Evolutionary conservation across 352 stramenopile genomes (phyloP).

Genomic region (Pythium rishiriense): DNA sequence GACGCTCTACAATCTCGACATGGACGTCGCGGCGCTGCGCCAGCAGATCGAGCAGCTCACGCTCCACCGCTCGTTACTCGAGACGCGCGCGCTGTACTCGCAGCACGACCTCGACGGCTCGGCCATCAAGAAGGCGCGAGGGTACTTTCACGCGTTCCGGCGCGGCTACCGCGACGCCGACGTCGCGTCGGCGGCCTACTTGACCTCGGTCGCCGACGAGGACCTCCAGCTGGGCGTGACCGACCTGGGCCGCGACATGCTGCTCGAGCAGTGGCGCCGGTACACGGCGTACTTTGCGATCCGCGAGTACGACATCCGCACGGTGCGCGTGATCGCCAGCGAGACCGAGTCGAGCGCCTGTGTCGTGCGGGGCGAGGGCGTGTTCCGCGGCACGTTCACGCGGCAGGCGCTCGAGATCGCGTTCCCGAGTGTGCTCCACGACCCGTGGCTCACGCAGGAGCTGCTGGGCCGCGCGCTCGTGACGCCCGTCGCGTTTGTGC

Average conservation of each 20-base stretch:
- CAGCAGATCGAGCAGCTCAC: conserved; percentile 17
- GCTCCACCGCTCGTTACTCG: conserved; percentile 11
- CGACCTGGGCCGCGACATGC: conserved; percentile 11
- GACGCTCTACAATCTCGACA: conserved; percentile 19
- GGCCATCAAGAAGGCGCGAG: conserved; percentile 6
- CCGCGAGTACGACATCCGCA: conserved; percentile 2
- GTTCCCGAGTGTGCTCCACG: conserved; percentile 11
- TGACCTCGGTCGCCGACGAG: conserved; percentile 2
- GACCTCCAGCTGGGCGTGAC: neutral
- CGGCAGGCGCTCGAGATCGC: conserved; percentile 10
- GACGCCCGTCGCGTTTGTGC: conserved; percentile 4
- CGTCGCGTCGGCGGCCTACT: neutral
- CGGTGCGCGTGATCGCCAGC: conserved; percentile 3
- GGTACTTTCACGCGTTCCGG: conserved; percentile 25
- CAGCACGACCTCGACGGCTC: conserved; percentile 13
- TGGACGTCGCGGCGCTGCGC: conserved; percentile 13
- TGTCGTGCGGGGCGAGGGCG: conserved; percentile 8
- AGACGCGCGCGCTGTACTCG: conserved; percentile 18
- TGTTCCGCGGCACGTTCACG: conserved; percentile 17
- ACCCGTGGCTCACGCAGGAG: conserved; percentile 8
- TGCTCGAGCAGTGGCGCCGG: conserved; percentile 24
- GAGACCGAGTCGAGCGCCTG: neutral
- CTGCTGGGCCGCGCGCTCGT: conserved; percentile 11
- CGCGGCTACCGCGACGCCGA: conserved; percentile 3
- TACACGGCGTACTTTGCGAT: conserved; percentile 27